Base-by-base conservation (phyloP, 169 alveolate species). In the Plasmodium gaboni region DNA sequence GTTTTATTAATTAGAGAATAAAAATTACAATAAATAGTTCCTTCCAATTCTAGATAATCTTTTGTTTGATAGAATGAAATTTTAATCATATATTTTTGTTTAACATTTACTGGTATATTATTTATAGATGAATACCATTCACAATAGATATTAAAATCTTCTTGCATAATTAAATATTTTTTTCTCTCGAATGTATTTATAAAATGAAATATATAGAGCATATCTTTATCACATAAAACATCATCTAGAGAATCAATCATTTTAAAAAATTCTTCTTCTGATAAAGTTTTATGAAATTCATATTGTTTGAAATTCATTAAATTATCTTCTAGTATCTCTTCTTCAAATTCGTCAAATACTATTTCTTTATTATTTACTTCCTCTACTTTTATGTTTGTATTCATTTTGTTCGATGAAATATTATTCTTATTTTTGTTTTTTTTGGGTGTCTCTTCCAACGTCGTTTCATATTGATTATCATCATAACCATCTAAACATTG, bases 141-240 rank as follows among this genome's bases (percentile, higher is more conserved):
- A 59, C 85, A 71, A 59, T 50, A 71, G 1, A 4, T 17, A 8
- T 51, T 71, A 19, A 60, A 26, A 50, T 13, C 44, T 24, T 71
- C 38, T 13, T 50, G 65, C 85, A 71, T 71, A 1, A 50, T 1
- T 1, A 48, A 50, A 59, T 50, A 71, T 15, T 50, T 51, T 38
- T 71, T 71, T 59, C 68, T 71, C 12, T 71, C 85, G 8, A 50
- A 42, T 2, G 42, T 19, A 71, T 71, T 38, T 38, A 71, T 67
- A 71, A 50, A 50, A 71, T 60, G 51, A 64, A 64, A 71, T n/a
- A 71, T 26, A 38, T 22, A 50, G 7, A 50, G 55, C 85, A 71
- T 71, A 17, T 71, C 85, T 22, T 53, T 71, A 51, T 19, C 26
- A 51, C 53, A 24, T 24, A 71, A 64, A 1, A 13, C 10, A 15